Conservation (phyloP, 2,329 filamentous ascomycete species). For the Aureobasidium sp. region DNA sequence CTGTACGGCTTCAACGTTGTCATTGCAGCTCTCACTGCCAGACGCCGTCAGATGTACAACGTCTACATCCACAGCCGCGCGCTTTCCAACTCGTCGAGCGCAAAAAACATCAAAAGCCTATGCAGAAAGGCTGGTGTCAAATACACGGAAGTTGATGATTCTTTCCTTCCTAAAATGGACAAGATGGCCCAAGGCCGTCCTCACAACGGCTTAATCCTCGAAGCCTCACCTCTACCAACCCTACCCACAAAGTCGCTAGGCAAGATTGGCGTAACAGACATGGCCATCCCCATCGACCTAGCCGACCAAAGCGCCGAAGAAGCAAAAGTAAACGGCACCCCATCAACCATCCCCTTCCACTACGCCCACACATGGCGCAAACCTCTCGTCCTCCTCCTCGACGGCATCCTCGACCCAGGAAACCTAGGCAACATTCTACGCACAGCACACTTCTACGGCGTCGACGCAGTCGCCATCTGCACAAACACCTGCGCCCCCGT, state of each 20-base stretch:
- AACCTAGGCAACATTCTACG: slow-evolving; percentile 87
- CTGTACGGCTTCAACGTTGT: slow-evolving; percentile 80
- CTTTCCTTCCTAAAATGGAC: slow-evolving; percentile 59
- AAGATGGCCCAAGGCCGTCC: slow-evolving; percentile 75
- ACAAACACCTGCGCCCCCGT: slow-evolving; percentile 63
- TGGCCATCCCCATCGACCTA: slow-evolving; percentile 51
- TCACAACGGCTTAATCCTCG: slow-evolving; percentile 84
- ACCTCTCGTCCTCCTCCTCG: slow-evolving; percentile 65
- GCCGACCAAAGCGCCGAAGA: slow-evolving; percentile 66
- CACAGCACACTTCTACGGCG: slow-evolving; percentile 82
- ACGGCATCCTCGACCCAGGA: slow-evolving; percentile 69
- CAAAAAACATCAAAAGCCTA: slow-evolving; percentile 14
- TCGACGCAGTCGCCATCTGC: slow-evolving; percentile 72
- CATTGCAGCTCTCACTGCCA: slow-evolving; percentile 63
- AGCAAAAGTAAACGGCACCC: slow-evolving; percentile 58
- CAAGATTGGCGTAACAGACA: slow-evolving; percentile 21
- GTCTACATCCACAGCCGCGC: slow-evolving; percentile 55
- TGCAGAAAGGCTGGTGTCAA: slow-evolving; percentile 24
- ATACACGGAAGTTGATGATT: slow-evolving; percentile 52
- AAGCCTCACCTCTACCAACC: slow-evolving; percentile 73
- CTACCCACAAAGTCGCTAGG: slow-evolving; percentile 25
- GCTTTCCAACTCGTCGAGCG: background rate
- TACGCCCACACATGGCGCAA: slow-evolving; percentile 37
- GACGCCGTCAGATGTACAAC: slow-evolving; percentile 67
- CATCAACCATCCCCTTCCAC: slow-evolving; percentile 23